Evolutionary conservation across 805 yeast genomes (phyloP).

Genomic region (Ogataea pini): DNA sequence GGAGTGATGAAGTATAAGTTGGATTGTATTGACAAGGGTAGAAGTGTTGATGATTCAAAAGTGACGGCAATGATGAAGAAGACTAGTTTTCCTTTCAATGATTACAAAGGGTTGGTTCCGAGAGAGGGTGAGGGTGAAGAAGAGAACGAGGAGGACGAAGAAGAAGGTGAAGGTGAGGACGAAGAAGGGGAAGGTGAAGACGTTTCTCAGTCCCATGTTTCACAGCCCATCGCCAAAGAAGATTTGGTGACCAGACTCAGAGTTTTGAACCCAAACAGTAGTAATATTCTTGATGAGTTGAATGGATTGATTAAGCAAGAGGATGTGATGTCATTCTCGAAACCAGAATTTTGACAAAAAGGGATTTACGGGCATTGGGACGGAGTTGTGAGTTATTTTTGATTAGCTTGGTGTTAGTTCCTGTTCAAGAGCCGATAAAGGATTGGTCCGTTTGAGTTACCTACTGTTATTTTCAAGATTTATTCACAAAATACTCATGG

Average conservation of each 20-base stretch:
- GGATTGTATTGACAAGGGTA: conserved; percentile 55
- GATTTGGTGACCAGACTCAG: conserved; percentile 40
- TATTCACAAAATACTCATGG: no score
- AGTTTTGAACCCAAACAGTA: conserved; percentile 39
- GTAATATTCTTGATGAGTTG: conserved; percentile 26
- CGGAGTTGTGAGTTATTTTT: no score
- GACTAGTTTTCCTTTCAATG: conserved; percentile 32
- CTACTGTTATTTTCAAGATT: no score
- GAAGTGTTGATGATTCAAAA: conserved; percentile 43
- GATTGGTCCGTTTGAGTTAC: no score
- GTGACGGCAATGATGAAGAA: conserved; percentile 45
- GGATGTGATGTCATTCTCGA: conserved; percentile 20
- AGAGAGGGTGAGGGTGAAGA: conserved; percentile 36
- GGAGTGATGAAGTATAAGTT: conserved; percentile 72
- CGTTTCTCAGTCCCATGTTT: conserved; percentile 20
- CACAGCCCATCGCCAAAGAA: conserved; percentile 20
- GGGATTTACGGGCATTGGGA: no score
- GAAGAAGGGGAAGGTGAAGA: conserved; percentile 25
- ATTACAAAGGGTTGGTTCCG: conserved; percentile 29
- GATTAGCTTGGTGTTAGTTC: no score
- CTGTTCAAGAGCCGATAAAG: no score
- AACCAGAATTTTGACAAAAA: background rate
- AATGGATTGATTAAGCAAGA: conserved; percentile 30
- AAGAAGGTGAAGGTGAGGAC: conserved; percentile 35
- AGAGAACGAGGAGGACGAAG: conserved; percentile 34